A percentile compares a stretch with the other conserved stretches of the same genome.
Conservation (phyloP, 192 early-diverging fungal species). For the Dimargaris xerosporica region DNA sequence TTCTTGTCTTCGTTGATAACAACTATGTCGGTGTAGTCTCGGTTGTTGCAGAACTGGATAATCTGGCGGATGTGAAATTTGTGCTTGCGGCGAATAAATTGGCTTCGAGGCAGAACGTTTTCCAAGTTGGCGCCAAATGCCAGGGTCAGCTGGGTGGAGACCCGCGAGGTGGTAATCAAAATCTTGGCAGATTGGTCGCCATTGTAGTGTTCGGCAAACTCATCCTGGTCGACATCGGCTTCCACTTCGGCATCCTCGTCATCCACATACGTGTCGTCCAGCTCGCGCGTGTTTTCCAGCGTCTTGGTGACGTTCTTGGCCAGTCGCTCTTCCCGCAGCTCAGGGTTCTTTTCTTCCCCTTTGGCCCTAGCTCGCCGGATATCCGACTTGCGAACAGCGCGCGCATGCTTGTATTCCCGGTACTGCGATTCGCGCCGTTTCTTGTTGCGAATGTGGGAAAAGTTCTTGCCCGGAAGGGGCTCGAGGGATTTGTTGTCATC, state of each 20-base stretch:
- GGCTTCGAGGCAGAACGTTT: slow-evolving; percentile 77
- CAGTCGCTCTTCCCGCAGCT: slow-evolving; percentile 70
- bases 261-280: slow-evolving; percentile 80
- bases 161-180: slow-evolving; percentile 66
- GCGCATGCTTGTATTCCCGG: slow-evolving; percentile 52
- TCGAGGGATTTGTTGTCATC: too few species aligned
- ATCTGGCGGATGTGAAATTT: slow-evolving; percentile 85
- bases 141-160: slow-evolving; percentile 37
- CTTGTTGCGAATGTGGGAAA: slow-evolving; percentile 62
- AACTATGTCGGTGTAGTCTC: slow-evolving; percentile 86
- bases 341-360: slow-evolving; percentile 68
- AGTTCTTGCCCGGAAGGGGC: too few species aligned
- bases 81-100: slow-evolving; percentile 72
- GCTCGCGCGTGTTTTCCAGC: slow-evolving; percentile 81
- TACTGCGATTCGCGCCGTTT: slow-evolving; percentile 70
- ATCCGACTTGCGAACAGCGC: slow-evolving; percentile 59
- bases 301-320: slow-evolving; percentile 83
- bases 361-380: slow-evolving; percentile 55
- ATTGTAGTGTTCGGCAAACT: slow-evolving; percentile 77
- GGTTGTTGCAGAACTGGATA: slow-evolving; percentile 72
- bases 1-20: slow-evolving; percentile 91
- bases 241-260: slow-evolving; percentile 63
- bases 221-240: slow-evolving; percentile 70
- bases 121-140: slow-evolving; percentile 82
- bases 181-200: slow-evolving; percentile 75